Conservation (phyloP, 2,329 filamentous ascomycete species). For the Aspergillus sp. region DNA sequence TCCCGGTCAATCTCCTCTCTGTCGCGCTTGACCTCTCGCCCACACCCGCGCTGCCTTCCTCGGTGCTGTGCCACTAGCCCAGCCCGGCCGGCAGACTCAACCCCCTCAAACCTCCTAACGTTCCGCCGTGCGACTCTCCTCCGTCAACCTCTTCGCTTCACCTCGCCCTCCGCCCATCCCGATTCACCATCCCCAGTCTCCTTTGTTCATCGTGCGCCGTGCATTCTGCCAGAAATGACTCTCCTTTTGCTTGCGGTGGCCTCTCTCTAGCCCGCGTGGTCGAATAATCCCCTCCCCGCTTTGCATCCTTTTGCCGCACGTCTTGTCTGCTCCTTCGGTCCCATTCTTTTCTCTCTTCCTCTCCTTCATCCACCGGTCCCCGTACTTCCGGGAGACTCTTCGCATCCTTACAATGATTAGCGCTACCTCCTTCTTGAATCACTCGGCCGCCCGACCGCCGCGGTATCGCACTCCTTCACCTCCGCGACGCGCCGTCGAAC, state of each 20-base stretch:
- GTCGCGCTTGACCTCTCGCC: constrained; percentile 3
- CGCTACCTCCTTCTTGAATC: constrained; percentile 39
- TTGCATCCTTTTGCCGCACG: constrained; percentile 39
- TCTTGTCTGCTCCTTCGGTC: constrained; percentile 24
- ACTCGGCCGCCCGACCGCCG: constrained; percentile 37
- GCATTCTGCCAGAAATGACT: constrained; percentile 41
- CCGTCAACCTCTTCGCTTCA: constrained; percentile 24
- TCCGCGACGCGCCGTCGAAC: constrained; percentile 47
- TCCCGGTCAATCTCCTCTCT: background rate
- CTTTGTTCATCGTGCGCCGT: constrained; percentile 25
- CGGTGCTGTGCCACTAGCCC: constrained; percentile 19
- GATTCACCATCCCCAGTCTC: constrained; percentile 15
- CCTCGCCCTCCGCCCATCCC: constrained; percentile 19
- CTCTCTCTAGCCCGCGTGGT: constrained; percentile 43
- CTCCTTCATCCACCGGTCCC: constrained; percentile 7
- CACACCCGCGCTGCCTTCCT: constrained; percentile 17
- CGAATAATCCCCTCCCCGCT: constrained; percentile 43
- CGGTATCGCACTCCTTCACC: constrained; percentile 49
- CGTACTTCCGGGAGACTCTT: constrained; percentile 11
- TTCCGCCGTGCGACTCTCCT: constrained; percentile 24
- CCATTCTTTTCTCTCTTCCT: constrained; percentile 13
- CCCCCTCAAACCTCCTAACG: constrained; percentile 22
- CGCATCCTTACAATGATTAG: constrained; percentile 33
- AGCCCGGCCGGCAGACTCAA: constrained; percentile 22
- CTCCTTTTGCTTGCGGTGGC: constrained; percentile 35